Evolutionary conservation across 2,329 filamentous ascomycete species (phyloP).

Genomic region (Calonectria crousiana): DNA sequence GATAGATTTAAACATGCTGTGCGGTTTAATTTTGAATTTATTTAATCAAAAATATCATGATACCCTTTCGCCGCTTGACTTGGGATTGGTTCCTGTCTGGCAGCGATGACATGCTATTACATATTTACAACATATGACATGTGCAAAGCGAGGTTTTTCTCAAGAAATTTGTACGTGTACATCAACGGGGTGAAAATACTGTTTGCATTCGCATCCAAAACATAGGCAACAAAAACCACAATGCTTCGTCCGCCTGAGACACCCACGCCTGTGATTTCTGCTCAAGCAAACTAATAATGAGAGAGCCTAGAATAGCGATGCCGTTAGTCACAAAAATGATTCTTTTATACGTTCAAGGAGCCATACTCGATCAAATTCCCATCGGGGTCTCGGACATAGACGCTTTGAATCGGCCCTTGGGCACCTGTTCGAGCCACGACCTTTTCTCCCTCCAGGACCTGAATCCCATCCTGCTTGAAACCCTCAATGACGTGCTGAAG

Average conservation of each 20-base stretch:
- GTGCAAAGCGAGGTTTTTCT: too few species aligned
- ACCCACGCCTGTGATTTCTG: not conserved
- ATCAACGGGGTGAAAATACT: too few species aligned
- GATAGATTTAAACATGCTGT: not conserved
- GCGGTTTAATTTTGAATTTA: not conserved
- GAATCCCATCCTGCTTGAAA: conserved; percentile 57
- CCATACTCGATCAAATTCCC: conserved; percentile 71
- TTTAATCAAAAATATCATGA: not conserved
- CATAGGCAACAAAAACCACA: too few species aligned
- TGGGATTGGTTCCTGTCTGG: too few species aligned
- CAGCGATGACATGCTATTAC: too few species aligned
- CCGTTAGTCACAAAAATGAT: not conserved
- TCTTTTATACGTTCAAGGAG: not conserved
- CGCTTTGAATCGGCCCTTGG: conserved; percentile 64
- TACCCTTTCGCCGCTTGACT: not conserved
- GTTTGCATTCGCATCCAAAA: too few species aligned
- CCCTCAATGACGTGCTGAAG: conserved; percentile 59
- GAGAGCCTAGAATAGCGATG: not conserved
- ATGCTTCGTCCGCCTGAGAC: too few species aligned
- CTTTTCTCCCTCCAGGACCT: conserved; percentile 62
- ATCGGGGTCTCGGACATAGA: conserved; percentile 73
- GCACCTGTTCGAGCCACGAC: conserved; percentile 69
- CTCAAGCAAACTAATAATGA: not conserved
- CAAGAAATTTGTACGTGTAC: too few species aligned
- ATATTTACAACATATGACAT: too few species aligned